Conservation (phyloP, 352 stramenopile genomes). For the Phytophthora podocarpi region DNA sequence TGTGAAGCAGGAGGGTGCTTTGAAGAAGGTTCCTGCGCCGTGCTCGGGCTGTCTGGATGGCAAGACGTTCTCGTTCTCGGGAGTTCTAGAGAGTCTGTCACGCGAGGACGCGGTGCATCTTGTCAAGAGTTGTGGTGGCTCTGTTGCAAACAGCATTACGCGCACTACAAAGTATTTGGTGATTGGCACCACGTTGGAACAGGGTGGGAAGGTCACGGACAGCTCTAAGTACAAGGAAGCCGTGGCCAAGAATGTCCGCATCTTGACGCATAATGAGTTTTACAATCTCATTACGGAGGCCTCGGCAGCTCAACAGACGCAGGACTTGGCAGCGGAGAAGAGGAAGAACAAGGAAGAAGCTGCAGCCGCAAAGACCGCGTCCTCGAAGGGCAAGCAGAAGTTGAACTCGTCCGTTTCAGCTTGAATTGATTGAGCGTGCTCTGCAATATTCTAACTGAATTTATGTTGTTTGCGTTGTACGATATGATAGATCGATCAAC, state of each 20-base stretch:
- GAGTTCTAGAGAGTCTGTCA: slow-evolving; percentile 59
- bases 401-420: slow-evolving; percentile 39
- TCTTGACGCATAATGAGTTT: slow-evolving; percentile 88
- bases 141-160: slow-evolving; percentile 66
- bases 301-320: slow-evolving; percentile 64
- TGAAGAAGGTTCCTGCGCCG: slow-evolving; percentile 57
- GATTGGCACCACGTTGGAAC: slow-evolving; percentile 64
- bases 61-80: slow-evolving; percentile 80
- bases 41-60: slow-evolving; percentile 75
- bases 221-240: slow-evolving; percentile 92
- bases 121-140: slow-evolving; percentile 79
- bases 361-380: slow-evolving; percentile 28
- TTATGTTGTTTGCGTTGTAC: not conserved
- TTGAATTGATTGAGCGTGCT: not conserved
- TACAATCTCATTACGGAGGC: slow-evolving; percentile 86
- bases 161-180: slow-evolving; percentile 82
- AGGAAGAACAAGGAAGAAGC: slow-evolving; percentile 52
- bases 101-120: slow-evolving; percentile 76
- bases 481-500: slow-evolving; percentile 40
- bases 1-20: slow-evolving; percentile 29
- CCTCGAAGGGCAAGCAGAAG: slow-evolving; percentile 67
- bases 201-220: slow-evolving; percentile 60
- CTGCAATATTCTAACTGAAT: not conserved
- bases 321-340: slow-evolving; percentile 68
- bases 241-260: slow-evolving; percentile 78